Evolutionary conservation across 306 rosid genomes (phyloP), one percentile per base, ranked within the genome.

Genomic region (Carpinus fangiana): DNA sequence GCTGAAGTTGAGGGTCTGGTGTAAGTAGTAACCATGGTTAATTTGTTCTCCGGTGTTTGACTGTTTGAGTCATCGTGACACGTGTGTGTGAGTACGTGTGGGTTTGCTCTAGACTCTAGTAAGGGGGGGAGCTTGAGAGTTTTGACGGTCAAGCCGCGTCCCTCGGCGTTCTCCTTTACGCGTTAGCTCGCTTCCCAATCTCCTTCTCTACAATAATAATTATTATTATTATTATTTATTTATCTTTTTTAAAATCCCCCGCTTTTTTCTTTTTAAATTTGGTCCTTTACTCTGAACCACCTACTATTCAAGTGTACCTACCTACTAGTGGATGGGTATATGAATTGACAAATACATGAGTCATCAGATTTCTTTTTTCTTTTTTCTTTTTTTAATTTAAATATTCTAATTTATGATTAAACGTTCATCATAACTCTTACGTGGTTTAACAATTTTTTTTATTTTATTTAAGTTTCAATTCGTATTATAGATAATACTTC

Each of bases 61-160:
- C 56, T 46, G 56, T 21, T 14, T 7, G 45, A 54, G 62, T 73
- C 47, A 36, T 9, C 8, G 12, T 31, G 34, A 28, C 7, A 7
- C n/a, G 26, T 8, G 23, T 12, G 8, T 0, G 48, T 7, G 31
- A 2, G 23, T 2, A 31, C 26, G 47, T 11, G 34, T 16, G 26
- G 0, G 61, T 7, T 57, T 31, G 12, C 12, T 47, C 2, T 47
- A 12, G 1, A 0, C 8, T 4, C 43, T 38, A 38, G 43, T 38
- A 36, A 20, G 9, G 45, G 2, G n/a, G n/a, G n/a, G n/a, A n/a
- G 60, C 12, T 70, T 45, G 34, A 0, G 59, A 16, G 55, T 14
- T 11, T 52, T 8, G 80, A 69, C 77, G 69, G 77, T 70, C 73
- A 47, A 46, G 51, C 81, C 53, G 86, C 75, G 86, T 79, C 71